Evolutionary conservation across 345 rosid genomes (phyloP).

Genomic region (Erucastrum elatum): DNA sequence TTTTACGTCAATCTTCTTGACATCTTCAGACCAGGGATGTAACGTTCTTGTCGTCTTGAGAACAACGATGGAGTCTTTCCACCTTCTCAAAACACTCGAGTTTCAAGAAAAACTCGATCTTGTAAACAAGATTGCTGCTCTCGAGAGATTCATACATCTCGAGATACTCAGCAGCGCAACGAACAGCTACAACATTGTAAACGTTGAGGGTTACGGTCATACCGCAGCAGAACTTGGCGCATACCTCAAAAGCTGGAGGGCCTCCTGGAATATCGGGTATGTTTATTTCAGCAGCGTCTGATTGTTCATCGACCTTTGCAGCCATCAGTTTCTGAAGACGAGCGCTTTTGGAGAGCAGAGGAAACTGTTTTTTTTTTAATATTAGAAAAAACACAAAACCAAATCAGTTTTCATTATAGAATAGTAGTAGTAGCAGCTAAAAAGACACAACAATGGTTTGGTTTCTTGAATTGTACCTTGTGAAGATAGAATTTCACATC

Average conservation of each 20-base stretch:
- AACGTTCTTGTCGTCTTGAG: constrained; percentile 56
- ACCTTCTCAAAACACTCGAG: constrained; percentile 66
- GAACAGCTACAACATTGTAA: constrained; percentile 77
- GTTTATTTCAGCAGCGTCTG: constrained; percentile 53
- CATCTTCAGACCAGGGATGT: constrained; percentile 59
- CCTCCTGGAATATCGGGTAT: constrained; percentile 87
- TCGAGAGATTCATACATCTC: constrained; percentile 65
- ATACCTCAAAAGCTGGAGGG: constrained; percentile 75
- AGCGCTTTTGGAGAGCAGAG: constrained; percentile 66
- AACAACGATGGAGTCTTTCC: constrained; percentile 76
- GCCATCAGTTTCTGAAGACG: constrained; percentile 65
- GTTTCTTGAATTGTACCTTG: constrained; percentile 47
- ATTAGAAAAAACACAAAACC: not conserved
- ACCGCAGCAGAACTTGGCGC: constrained; percentile 90
- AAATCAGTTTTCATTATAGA: constrained; percentile 4
- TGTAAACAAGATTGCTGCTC: constrained; percentile 70
- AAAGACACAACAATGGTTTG: not conserved
- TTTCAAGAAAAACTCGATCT: constrained; percentile 70
- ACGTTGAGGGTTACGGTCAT: constrained; percentile 90
- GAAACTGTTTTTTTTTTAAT: constrained; percentile 50
- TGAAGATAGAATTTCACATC: constrained; percentile 68
- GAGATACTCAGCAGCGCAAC: constrained; percentile 82
- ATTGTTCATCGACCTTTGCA: constrained; percentile 37
- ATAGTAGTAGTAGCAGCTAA: not conserved
- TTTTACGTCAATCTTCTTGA: constrained; percentile 53